Evolutionary conservation across 164 flowering plant genomes (phyloP), one percentile per base, ranked within the genome.

Genomic region (Aristolochia contorta): DNA sequence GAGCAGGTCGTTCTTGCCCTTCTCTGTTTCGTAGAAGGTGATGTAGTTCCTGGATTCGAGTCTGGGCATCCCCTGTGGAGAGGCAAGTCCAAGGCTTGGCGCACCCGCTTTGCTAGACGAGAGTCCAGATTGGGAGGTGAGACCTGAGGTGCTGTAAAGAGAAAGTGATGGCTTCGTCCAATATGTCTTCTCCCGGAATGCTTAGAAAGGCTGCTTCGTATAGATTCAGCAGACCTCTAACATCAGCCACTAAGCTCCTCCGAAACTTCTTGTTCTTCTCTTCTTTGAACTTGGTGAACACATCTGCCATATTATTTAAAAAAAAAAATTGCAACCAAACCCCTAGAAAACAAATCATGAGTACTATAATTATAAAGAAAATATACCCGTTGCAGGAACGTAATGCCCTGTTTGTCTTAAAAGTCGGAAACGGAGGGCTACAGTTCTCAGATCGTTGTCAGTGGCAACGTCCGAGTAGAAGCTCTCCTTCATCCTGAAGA

Each of bases 181-280:
- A 76, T 47, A 70, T 67, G 21, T 70, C 47, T 61, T 85, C 91
- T 30, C 82, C 87, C 24, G 61, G 57, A 20, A 72, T 49, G 37
- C 72, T 56, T 27, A 73, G 64, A 21, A 71, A 66, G 59, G 77
- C 51, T 0, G 76, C 77, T 65, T 75, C 79, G 58, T 66, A 78
- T 16, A 78, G 47, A 30, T 59, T 59, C 54, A 71, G 58, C 46
- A 73, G 33, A 43, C 77, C 75, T 16, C 37, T 62, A 1, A 65
- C 47, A 52, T 75, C 77, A 37, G 59, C 33, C 37, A 43, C n/a
- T 15, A 64, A 25, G 20, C 46, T 21, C 16, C 9, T 8, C 52
- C 50, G 53, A 27, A 79, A 72, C 2, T 56, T 27, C 30, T 27
- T 69, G 30, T 73, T 75, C 6, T 77, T 57, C 7, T 57, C 33